phyloP scores from a whole-genome alignment of 2,329 filamentous ascomycete species.

The Nemania abortiva region DNA sequence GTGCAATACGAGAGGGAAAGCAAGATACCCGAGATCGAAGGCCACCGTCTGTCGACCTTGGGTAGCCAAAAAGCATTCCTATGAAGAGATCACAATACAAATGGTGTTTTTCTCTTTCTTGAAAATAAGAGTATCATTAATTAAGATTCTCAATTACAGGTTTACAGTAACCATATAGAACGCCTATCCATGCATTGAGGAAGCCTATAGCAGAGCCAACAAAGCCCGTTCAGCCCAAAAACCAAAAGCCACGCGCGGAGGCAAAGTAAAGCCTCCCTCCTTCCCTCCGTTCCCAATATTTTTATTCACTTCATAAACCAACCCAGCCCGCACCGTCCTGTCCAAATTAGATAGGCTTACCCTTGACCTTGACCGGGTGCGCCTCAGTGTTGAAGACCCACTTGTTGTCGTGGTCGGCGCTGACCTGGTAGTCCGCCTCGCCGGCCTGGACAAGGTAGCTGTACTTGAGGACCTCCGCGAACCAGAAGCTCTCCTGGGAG shows the following conservation, averaged over 20 bases:
- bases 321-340: background rate
- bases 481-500: constrained; percentile 88
- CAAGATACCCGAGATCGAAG: background rate
- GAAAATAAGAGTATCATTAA: constrained; percentile 25
- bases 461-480: constrained; percentile 91
- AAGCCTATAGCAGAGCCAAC: constrained; percentile 2
- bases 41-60: background rate
- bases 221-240: constrained; percentile 10
- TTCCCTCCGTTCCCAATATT: constrained; percentile 11
- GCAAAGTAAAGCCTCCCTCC: background rate
- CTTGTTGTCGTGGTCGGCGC: constrained; percentile 58
- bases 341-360: constrained; percentile 44
- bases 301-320: constrained; percentile 5
- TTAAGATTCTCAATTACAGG: constrained; percentile 6
- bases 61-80: background rate
- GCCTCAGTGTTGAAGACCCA: constrained; percentile 66
- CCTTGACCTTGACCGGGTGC: constrained; percentile 49
- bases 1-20: background rate
- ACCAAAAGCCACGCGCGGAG: background rate
- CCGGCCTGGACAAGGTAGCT: constrained; percentile 76
- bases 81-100: background rate
- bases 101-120: background rate
- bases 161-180: constrained; percentile 21
- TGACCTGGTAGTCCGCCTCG: constrained; percentile 68
- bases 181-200: constrained; percentile 35